These are phyloP conservation scores for Raphanus sativus DNA, from an alignment of 345 rosid species.

Conservation along the genomic window DNA sequence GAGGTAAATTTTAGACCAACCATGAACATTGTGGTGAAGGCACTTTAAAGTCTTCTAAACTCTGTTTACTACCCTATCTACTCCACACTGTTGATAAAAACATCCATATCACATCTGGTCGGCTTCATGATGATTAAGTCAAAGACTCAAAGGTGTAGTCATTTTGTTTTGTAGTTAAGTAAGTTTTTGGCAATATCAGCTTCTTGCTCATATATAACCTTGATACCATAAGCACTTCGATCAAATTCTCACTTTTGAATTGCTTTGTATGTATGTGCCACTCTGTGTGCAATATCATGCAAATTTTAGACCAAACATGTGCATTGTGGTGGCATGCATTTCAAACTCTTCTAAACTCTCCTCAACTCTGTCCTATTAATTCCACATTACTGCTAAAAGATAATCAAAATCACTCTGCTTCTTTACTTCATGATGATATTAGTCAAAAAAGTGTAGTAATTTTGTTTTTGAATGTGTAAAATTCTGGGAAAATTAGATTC, in stretches of 20 bases:
- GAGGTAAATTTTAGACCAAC: constrained; percentile 80
- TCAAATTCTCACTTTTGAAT: neutral
- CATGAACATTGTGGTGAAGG: constrained; percentile 76
- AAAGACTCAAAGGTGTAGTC: constrained; percentile 12
- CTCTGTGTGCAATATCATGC: too few relatives aligned
- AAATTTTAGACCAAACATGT: too few relatives aligned
- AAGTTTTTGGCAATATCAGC: constrained; percentile 6
- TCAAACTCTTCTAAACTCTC: too few relatives aligned
- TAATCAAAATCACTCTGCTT: neutral
- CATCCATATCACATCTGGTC: neutral
- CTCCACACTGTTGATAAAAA: constrained; percentile 29
- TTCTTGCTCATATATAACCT: neutral
- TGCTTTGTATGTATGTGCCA: neutral
- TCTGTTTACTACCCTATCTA: constrained; percentile 36
- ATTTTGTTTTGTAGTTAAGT: neutral
- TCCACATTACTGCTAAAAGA: neutral
- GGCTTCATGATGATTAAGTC: neutral
- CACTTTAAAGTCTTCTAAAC: constrained; percentile 62
- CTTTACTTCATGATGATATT: neutral
- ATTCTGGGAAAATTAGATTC: neutral
- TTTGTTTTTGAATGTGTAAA: neutral
- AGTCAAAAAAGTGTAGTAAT: neutral
- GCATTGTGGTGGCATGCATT: too few relatives aligned
- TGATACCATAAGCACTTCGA: constrained; percentile 4
- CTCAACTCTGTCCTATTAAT: too few relatives aligned